These are phyloP conservation scores for Anthracocystis panici-leucophaei DNA, from an alignment of 1,284 basidiomycete genomes.

Conservation along the genomic window DNA sequence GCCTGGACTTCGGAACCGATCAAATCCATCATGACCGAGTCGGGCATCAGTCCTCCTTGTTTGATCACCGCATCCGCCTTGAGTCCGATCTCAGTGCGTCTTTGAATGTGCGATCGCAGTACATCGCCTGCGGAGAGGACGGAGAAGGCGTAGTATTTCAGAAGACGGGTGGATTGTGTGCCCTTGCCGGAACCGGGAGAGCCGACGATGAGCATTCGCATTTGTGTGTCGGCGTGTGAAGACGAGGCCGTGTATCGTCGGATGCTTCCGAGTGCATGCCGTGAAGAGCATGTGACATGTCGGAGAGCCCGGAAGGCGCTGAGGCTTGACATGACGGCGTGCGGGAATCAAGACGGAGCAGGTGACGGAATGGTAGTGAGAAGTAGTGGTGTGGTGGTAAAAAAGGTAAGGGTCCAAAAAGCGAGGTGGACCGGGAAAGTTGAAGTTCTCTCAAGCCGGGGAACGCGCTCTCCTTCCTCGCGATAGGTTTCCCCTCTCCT, in stretches of 20 bases:
- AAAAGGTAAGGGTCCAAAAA: not conserved
- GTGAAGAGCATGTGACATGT: not conserved
- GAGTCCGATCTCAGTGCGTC: conserved; percentile 55
- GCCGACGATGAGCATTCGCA: conserved; percentile 67
- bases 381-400: not conserved
- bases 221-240: conserved; percentile 24
- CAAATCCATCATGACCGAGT: conserved; percentile 65
- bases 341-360: too few relatives aligned
- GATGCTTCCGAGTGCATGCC: not conserved
- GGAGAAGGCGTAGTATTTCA: conserved; percentile 43
- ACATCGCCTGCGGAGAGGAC: conserved; percentile 64
- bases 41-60: conserved; percentile 65
- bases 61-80: conserved; percentile 59
- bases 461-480: not conserved
- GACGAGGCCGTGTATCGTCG: conserved; percentile 15
- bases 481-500: not conserved
- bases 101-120: conserved; percentile 60
- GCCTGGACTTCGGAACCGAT: conserved; percentile 49
- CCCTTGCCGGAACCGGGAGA: conserved; percentile 68
- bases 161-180: conserved; percentile 60
- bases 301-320: not conserved
- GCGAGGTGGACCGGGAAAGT: not conserved
- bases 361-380: not conserved
- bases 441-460: not conserved
- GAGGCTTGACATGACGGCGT: conserved; percentile 8